Conservation (phyloP, 768 basidiomycete genomes). For the Collybia sp. region DNA sequence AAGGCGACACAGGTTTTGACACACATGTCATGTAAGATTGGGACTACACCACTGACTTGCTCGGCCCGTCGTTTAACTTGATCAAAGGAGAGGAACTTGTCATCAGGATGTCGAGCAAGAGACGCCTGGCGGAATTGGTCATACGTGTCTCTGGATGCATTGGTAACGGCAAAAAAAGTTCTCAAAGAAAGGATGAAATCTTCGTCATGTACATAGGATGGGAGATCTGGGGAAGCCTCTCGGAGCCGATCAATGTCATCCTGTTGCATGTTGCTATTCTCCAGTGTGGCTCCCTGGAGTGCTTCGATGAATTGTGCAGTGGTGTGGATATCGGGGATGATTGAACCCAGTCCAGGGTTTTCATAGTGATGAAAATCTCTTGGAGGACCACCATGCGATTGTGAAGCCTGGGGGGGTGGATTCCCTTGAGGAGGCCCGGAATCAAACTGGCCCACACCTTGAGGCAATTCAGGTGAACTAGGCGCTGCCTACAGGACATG, state of each 20-base stretch:
- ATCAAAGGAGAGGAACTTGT: constrained; percentile 1
- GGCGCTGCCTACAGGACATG: too few relatives aligned
- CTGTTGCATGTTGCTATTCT: neutral
- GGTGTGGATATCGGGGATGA: neutral
- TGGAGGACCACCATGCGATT: too few relatives aligned
- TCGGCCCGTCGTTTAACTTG: constrained; percentile 5
- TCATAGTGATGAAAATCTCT: too few relatives aligned
- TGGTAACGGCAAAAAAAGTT: constrained; percentile 14
- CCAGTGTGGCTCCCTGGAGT: neutral
- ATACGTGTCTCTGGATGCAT: constrained; percentile 21
- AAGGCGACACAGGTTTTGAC: constrained; percentile 17
- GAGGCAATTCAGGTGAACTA: too few relatives aligned
- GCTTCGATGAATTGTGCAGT: neutral
- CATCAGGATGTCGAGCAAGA: constrained; percentile 11
- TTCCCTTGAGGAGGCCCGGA: too few relatives aligned
- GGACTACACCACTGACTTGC: constrained; percentile 8
- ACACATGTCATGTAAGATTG: constrained; percentile 18
- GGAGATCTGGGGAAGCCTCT: too few relatives aligned
- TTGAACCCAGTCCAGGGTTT: too few relatives aligned
- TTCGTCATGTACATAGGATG: constrained; percentile 7
- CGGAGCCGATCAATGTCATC: neutral
- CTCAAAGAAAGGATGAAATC: constrained; percentile 15
- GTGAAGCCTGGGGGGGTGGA: too few relatives aligned
- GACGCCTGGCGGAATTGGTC: constrained; percentile 11
- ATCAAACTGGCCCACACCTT: too few relatives aligned